phyloP scores from a whole-genome alignment of 768 basidiomycete genomes.

The Termitomyces sp. region DNA sequence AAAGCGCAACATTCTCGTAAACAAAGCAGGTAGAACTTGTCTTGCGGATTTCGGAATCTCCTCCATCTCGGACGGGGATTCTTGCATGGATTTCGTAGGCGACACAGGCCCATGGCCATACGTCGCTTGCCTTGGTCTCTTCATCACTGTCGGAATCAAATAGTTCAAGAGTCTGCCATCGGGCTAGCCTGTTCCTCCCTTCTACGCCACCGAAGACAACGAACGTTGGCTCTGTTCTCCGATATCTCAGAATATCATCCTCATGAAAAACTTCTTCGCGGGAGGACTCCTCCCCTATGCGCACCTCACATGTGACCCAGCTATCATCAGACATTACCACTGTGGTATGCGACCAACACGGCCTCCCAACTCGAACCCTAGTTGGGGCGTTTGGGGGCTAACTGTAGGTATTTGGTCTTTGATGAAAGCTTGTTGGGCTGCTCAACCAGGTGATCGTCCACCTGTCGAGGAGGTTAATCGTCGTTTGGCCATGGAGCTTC shows the following conservation, averaged over 20 bases:
- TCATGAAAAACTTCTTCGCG: not conserved
- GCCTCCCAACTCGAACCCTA: not conserved
- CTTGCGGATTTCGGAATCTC: constrained; percentile 4
- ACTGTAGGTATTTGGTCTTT: constrained; percentile 6
- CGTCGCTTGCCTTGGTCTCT: no score
- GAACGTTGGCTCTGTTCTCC: no score
- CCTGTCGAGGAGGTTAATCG: not conserved
- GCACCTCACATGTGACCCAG: not conserved
- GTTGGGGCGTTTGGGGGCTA: constrained; percentile 1
- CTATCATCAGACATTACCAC: not conserved
- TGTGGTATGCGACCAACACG: not conserved
- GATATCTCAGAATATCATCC: no score
- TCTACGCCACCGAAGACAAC: no score
- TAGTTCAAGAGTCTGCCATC: no score
- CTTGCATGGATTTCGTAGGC: constrained; percentile 3
- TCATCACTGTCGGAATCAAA: no score
- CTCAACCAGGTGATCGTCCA: not conserved
- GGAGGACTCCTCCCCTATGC: not conserved
- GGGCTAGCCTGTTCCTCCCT: no score
- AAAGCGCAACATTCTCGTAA: not conserved
- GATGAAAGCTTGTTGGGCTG: constrained; percentile 5
- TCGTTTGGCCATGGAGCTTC: not conserved
- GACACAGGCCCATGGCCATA: no score
- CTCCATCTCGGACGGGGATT: not conserved
- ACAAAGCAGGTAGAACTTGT: not conserved